Evolutionary conservation across 2,329 filamentous ascomycete species (phyloP).

Genomic region (Parafenestella ontariensis): DNA sequence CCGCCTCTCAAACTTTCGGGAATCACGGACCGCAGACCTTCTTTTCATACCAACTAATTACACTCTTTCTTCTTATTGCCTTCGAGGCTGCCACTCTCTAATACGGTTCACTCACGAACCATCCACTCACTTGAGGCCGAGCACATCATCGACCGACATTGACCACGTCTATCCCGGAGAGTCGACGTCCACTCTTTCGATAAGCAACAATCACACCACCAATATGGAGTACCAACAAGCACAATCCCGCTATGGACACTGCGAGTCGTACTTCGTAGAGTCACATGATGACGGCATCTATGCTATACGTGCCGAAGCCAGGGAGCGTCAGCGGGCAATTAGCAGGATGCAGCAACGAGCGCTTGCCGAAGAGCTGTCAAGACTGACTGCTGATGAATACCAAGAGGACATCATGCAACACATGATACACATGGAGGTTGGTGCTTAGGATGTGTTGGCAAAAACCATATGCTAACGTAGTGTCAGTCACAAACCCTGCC

Average conservation of each 20-base stretch:
- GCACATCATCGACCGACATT: slow-evolving; percentile 13
- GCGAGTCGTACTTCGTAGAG: slow-evolving; percentile 74
- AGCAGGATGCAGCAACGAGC: slow-evolving; percentile 85
- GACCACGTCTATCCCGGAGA: slow-evolving; percentile 50
- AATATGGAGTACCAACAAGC: slow-evolving; percentile 64
- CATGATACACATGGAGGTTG: slow-evolving; percentile 92
- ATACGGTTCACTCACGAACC: slow-evolving; percentile 50
- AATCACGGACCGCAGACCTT: slow-evolving; percentile 46
- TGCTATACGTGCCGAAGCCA: slow-evolving; percentile 68
- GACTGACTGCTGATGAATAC: slow-evolving; percentile 85
- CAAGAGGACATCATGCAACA: slow-evolving; percentile 92
- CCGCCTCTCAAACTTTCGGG: slow-evolving; percentile 46
- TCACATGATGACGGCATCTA: slow-evolving; percentile 62
- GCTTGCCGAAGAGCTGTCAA: slow-evolving; percentile 87
- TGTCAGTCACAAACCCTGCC: slow-evolving; percentile 80
- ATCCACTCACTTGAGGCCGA: slow-evolving; percentile 50
- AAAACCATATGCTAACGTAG: slow-evolving; percentile 31
- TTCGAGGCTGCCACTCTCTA: slow-evolving; percentile 61
- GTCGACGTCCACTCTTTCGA: slow-evolving; percentile 56
- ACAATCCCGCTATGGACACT: slow-evolving; percentile 65
- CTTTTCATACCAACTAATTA: slow-evolving; percentile 62
- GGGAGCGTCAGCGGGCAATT: slow-evolving; percentile 79
- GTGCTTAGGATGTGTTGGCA: slow-evolving; percentile 34
- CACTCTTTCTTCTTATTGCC: slow-evolving; percentile 59
- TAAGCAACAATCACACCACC: slow-evolving; percentile 46